Percentiles rank a stretch among this genome's conserved stretches.
Conservation (phyloP, 2,329 filamentous ascomycete species). For the Bretziella fagacearum region DNA sequence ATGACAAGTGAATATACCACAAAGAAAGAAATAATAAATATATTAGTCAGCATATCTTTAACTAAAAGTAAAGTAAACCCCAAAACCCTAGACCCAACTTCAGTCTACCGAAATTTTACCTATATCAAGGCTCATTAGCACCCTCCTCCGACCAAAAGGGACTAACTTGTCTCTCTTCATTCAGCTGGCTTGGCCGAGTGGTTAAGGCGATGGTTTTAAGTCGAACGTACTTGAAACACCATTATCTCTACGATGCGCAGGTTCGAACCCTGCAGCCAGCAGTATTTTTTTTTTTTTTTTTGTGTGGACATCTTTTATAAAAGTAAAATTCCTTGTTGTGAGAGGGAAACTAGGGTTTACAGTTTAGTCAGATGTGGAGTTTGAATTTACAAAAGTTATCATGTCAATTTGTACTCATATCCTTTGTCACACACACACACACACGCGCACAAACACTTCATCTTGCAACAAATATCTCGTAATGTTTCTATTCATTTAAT, state of each 20-base stretch:
- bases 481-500: too few relatives aligned
- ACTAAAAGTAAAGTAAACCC: too few relatives aligned
- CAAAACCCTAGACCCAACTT: too few relatives aligned
- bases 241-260: slow-evolving; percentile 13
- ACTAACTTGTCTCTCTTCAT: not conserved
- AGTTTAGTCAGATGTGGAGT: not conserved
- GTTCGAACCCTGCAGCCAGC: slow-evolving; percentile 14
- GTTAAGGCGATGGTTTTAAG: slow-evolving; percentile 14
- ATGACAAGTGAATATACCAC: too few relatives aligned
- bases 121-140: too few relatives aligned
- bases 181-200: slow-evolving; percentile 13
- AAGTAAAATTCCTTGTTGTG: not conserved
- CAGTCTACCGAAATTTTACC: too few relatives aligned
- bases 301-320: not conserved
- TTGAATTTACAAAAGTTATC: not conserved
- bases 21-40: too few relatives aligned
- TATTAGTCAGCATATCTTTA: too few relatives aligned
- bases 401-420: too few relatives aligned
- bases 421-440: too few relatives aligned
- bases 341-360: not conserved
- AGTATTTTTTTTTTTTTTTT: not conserved
- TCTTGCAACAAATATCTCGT: too few relatives aligned
- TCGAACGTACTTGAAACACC: slow-evolving; percentile 7
- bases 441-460: too few relatives aligned
- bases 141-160: not conserved